Evolutionary conservation across 129 eudicot species (phyloP), one percentile per base, ranked within the genome.

Genomic region (Logfia minima): DNA sequence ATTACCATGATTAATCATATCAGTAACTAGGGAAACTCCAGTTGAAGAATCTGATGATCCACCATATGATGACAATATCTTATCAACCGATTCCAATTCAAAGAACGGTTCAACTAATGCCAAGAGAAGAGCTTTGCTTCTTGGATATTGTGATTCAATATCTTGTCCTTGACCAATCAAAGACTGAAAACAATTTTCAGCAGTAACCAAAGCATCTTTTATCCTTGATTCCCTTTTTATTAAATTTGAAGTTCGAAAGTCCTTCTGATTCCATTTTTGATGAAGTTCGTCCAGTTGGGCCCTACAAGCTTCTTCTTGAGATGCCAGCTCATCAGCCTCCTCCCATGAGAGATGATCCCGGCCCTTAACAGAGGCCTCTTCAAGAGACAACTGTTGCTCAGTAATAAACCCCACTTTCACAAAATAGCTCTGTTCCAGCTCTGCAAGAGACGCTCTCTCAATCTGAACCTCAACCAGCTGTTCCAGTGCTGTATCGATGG

Each of bases 251-350:
- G 76, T 81, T 58, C 84, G 91, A 71, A 79, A 52, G 75, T 92
- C 97, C 80, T 89, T 95, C 84, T 91, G 97, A 79, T 87, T 95
- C 99, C 99, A 95, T 77, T 89, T 79, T 51, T 85, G 88, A 79
- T 95, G 97, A 73, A 95, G 97, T 77, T 88, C 84, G 34, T 91
- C 92, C 58, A 95, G 88, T 72, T 95, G 97, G 58, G 85, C 92
- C 72, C 90, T 88, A 83, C 99, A 95, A 82, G 94, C 94, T 84
- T 95, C 99, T 85, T 92, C 99, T 86, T 95, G 99, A 80, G 99
- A 95, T 60, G 95, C 97, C 43, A 95, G 89, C 82, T 95, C 99
- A 66, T 95, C 99, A 69, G 99, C 99, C 81, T 95, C 99, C 67
- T 95, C 99, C 99, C 99, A 95, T 3, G 99, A 95, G 61, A 95